These are phyloP conservation scores for Phytopythium helicoides DNA, from an alignment of 352 stramenopile species.

Conservation along the genomic window DNA sequence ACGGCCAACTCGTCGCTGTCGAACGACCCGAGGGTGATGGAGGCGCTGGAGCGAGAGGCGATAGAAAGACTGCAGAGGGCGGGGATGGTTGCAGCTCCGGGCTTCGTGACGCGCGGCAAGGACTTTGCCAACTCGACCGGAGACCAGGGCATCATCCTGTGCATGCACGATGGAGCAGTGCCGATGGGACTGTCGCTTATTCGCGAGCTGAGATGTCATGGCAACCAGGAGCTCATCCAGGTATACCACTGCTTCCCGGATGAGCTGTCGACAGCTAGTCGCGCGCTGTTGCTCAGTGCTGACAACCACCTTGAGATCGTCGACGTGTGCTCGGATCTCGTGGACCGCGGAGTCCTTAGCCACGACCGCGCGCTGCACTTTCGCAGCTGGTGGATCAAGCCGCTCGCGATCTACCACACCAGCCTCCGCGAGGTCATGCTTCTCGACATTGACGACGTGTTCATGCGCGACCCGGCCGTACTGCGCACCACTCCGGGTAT, in stretches of 20 bases:
- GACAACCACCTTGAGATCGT: constrained; percentile 40
- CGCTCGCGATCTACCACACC: constrained; percentile 50
- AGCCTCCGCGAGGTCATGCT: constrained; percentile 42
- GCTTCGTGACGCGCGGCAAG: not conserved
- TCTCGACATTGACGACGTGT: constrained; percentile 50
- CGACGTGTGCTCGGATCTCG: constrained; percentile 42
- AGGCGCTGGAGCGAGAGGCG: not conserved
- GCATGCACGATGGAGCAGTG: constrained; percentile 33
- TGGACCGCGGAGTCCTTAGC: constrained; percentile 17
- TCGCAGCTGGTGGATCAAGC: constrained; percentile 68
- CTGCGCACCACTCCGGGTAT: constrained; percentile 43
- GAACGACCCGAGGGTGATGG: not conserved
- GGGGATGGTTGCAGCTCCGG: not conserved
- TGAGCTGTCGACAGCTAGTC: constrained; percentile 27
- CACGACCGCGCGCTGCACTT: constrained; percentile 34
- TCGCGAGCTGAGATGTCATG: constrained; percentile 29
- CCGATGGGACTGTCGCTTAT: constrained; percentile 37
- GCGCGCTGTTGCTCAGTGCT: constrained; percentile 14
- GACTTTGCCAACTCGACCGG: constrained; percentile 1
- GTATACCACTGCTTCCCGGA: constrained; percentile 34
- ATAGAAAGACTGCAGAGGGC: not conserved
- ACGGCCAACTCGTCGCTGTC: not conserved
- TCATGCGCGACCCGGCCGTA: constrained; percentile 41
- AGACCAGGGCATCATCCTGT: constrained; percentile 38
- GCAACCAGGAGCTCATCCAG: constrained; percentile 37